phyloP scores from a whole-genome alignment of 78 protist species.

The slime mould (Dictyostelium discoideum) region DNA sequence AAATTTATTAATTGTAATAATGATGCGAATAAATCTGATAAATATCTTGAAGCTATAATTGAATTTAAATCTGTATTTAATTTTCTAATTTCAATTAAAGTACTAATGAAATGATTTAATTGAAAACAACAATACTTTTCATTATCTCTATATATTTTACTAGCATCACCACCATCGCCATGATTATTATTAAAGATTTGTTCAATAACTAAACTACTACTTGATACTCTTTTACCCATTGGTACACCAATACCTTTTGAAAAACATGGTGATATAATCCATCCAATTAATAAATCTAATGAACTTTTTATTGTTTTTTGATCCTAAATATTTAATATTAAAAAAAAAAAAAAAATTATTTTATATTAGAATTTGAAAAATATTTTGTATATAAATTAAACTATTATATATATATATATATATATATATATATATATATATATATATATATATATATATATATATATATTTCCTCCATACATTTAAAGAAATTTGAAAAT shows the following conservation, averaged over 20 bases:
- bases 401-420: too few species aligned
- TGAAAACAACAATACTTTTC: not conserved
- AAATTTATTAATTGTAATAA: slow-evolving; percentile 34
- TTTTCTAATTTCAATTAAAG: not conserved
- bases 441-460: too few species aligned
- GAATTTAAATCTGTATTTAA: slow-evolving; percentile 30
- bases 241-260: slow-evolving; percentile 46
- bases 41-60: slow-evolving; percentile 36
- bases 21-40: slow-evolving; percentile 51
- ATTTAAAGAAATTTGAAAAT: not conserved
- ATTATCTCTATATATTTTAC: not conserved
- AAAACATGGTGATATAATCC: slow-evolving; percentile 53
- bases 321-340: not conserved
- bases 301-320: slow-evolving; percentile 44
- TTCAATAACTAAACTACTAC: not conserved
- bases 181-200: not conserved
- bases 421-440: too few species aligned
- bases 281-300: slow-evolving; percentile 52
- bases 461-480: not conserved
- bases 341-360: not conserved
- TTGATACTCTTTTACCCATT: slow-evolving; percentile 29
- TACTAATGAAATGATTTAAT: not conserved
- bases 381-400: not conserved
- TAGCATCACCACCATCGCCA: not conserved
- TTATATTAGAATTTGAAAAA: too few species aligned